Evolutionary conservation across 768 basidiomycete species (phyloP).

Genomic region (Auricularia heimuer): DNA sequence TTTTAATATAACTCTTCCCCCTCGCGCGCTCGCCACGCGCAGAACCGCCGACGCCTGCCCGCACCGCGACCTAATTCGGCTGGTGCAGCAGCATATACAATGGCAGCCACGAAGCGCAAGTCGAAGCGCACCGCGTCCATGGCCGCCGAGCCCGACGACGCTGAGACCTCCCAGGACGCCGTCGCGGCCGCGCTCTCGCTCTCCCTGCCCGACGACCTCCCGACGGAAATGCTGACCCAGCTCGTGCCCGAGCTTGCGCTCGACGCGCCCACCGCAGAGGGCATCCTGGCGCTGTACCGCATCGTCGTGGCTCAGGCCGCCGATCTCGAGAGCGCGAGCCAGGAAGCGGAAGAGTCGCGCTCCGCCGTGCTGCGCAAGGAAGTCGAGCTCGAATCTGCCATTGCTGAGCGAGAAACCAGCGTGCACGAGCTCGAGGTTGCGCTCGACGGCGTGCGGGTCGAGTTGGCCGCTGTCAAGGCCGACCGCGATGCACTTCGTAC

Average conservation of each 20-base stretch:
- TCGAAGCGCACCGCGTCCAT: too few relatives aligned
- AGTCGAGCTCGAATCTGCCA: conserved; percentile 73
- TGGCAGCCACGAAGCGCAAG: too few relatives aligned
- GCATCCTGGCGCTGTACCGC: conserved; percentile 53
- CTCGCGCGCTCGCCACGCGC: too few relatives aligned
- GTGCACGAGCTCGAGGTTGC: conserved; percentile 47
- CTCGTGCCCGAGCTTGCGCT: conserved; percentile 55
- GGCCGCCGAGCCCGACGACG: not conserved
- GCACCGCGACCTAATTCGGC: too few relatives aligned
- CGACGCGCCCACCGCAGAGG: conserved; percentile 45
- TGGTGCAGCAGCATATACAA: too few relatives aligned
- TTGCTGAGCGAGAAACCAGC: conserved; percentile 64
- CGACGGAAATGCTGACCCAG: conserved; percentile 46
- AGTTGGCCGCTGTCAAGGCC: conserved; percentile 44
- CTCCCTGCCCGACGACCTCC: conserved; percentile 48
- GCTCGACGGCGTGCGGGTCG: conserved; percentile 41
- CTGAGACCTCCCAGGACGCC: not conserved
- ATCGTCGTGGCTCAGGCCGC: conserved; percentile 46
- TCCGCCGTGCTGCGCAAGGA: conserved; percentile 65
- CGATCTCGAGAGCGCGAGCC: conserved; percentile 43
- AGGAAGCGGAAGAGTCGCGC: conserved; percentile 60
- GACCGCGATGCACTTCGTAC: conserved; percentile 62
- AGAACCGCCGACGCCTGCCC: too few relatives aligned
- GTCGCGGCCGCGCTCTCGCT: not conserved
- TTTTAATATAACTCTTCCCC: too few relatives aligned